These are phyloP conservation scores for Acanthamoeba polyphaga DNA, from an alignment of 208 protist species.

Conservation along the genomic window DNA sequence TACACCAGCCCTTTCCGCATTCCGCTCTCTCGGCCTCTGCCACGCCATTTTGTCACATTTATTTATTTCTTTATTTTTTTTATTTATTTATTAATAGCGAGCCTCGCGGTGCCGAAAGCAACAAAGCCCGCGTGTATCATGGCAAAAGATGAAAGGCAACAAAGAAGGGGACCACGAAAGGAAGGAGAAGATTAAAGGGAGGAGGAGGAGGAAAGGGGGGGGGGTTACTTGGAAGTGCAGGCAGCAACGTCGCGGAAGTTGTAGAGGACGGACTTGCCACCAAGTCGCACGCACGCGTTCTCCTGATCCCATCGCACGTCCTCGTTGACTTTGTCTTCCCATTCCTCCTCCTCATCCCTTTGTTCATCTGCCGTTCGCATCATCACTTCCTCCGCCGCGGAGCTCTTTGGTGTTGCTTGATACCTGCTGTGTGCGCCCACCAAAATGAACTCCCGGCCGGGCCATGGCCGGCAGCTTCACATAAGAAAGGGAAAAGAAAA, in stretches of 20 bases:
- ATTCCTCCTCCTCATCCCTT: not conserved
- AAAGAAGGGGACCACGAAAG: not conserved
- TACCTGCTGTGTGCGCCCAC: too few relatives aligned
- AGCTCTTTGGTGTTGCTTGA: not conserved
- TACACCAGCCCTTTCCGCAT: not conserved
- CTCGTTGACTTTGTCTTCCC: not conserved
- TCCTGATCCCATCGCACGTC: not conserved
- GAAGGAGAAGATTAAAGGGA: not conserved
- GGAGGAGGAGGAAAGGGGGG: not conserved
- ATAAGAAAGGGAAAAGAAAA: too few relatives aligned
- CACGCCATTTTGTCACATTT: not conserved
- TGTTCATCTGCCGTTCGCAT: not conserved
- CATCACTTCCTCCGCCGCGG: not conserved
- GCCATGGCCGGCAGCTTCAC: too few relatives aligned
- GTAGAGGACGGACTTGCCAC: not conserved
- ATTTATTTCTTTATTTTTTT: too few relatives aligned
- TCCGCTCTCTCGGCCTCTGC: not conserved
- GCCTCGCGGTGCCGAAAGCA: too few relatives aligned
- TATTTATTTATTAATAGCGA: too few relatives aligned
- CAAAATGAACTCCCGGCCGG: too few relatives aligned
- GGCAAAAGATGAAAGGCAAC: too few relatives aligned
- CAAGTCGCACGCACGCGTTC: not conserved
- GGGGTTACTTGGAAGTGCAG: not conserved
- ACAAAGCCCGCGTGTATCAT: too few relatives aligned
- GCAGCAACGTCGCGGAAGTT: constrained; percentile 14